phyloP scores from a whole-genome alignment of 2,329 filamentous ascomycete genomes.

The Cladophialophora chaetospira region DNA sequence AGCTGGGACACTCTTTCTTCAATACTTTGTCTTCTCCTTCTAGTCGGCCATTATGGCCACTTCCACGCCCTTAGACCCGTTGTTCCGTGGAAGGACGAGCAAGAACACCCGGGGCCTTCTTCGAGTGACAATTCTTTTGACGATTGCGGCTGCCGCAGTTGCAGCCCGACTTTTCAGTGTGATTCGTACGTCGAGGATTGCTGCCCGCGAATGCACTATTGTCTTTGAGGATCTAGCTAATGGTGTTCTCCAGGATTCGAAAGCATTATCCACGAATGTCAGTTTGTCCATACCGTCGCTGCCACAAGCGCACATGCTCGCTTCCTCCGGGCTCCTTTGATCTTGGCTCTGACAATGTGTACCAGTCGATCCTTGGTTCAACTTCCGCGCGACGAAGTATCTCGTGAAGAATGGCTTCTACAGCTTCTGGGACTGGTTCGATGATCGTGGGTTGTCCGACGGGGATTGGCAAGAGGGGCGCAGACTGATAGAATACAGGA shows the following conservation, averaged over 20 bases:
- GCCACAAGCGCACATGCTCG: slow-evolving; percentile 2
- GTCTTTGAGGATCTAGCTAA: slow-evolving; percentile 7
- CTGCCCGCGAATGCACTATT: neutral
- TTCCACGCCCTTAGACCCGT: slow-evolving; percentile 50
- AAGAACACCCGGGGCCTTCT: slow-evolving; percentile 82
- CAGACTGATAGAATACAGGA: slow-evolving; percentile 48
- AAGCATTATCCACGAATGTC: slow-evolving; percentile 99
- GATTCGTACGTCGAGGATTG: slow-evolving; percentile 70
- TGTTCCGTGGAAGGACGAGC: slow-evolving; percentile 77
- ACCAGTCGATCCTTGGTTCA: slow-evolving; percentile 98
- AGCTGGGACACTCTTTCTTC: neutral
- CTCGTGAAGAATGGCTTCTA: slow-evolving; percentile 96
- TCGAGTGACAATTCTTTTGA: slow-evolving; percentile 82
- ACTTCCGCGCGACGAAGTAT: slow-evolving; percentile 98
- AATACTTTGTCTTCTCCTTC: slow-evolving; percentile 23
- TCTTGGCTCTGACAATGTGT: slow-evolving; percentile 36
- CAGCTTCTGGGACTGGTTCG: slow-evolving; percentile 99
- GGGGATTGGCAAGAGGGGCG: neutral
- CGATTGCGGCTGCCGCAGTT: slow-evolving; percentile 89
- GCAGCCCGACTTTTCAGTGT: slow-evolving; percentile 96
- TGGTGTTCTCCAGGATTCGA: slow-evolving; percentile 70
- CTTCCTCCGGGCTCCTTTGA: slow-evolving; percentile 18
- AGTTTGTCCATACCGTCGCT: slow-evolving; percentile 47
- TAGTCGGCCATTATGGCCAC: slow-evolving; percentile 48
- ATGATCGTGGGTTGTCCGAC: slow-evolving; percentile 68